Evolutionary conservation across 2,329 filamentous ascomycete species (phyloP).

Genomic region (Fusarium nematophilum): DNA sequence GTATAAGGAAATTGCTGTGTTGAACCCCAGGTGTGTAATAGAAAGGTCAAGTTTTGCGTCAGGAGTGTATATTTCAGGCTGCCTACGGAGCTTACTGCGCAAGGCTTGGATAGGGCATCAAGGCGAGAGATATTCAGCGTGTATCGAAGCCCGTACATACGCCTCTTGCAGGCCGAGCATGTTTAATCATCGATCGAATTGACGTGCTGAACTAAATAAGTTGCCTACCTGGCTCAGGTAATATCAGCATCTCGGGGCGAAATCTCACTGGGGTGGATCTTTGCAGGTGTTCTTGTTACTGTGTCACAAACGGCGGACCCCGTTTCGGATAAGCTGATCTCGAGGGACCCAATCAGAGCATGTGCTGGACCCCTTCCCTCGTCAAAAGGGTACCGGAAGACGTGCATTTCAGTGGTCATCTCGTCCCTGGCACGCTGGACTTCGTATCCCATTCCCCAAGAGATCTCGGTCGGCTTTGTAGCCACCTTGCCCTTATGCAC

Average conservation of each 20-base stretch:
- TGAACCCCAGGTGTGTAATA: background rate
- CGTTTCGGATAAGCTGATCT: conserved; percentile 14
- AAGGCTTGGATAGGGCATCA: no score
- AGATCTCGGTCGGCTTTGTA: conserved; percentile 31
- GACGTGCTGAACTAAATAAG: no score
- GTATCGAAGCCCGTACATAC: no score
- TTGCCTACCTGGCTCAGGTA: background rate
- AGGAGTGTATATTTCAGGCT: no score
- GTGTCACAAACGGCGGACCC: background rate
- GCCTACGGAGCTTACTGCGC: no score
- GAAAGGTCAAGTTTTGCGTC: no score
- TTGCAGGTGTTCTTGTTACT: conserved; percentile 16
- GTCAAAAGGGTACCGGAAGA: conserved; percentile 23
- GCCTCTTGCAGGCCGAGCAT: no score
- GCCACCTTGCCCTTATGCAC: conserved; percentile 36
- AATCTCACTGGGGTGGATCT: conserved; percentile 17
- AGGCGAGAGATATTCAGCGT: no score
- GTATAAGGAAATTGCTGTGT: conserved; percentile 6
- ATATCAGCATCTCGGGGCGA: conserved; percentile 21
- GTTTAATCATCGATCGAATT: no score
- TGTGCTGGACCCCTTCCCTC: conserved; percentile 29
- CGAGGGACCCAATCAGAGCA: conserved; percentile 36
- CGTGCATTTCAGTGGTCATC: conserved; percentile 33
- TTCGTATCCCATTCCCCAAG: conserved; percentile 36
- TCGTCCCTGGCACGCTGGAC: conserved; percentile 35